Base-by-base conservation (phyloP, 73 alveolate genomes). In the Symbiodinium natans region DNA sequence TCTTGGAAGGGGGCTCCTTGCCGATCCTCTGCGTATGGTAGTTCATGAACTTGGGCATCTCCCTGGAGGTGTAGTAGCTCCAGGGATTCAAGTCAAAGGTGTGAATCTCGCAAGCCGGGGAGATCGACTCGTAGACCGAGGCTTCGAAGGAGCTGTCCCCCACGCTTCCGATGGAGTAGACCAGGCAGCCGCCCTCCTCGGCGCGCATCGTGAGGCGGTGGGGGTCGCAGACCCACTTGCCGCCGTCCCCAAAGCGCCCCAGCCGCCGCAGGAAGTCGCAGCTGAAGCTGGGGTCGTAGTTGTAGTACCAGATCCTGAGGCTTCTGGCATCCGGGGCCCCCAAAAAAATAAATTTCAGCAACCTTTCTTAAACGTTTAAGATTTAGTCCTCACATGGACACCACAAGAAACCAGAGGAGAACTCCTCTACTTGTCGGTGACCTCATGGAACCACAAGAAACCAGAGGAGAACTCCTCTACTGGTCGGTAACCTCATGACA, bases 221-320 rank as follows among this genome's bases (percentile, higher is more conserved):
- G 5, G 86, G 86, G 34, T 75, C 46, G 33, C 86, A 75, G 33
- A 75, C 46, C 86, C 86, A 75, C 46, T 75, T 75, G n/a, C n/a
- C n/a, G 4, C 86, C 86, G 33, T 75, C 86, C 9, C 86, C 86
- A n/a, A 75, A 75, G 7, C 86, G 86, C 23, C 86, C 86, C 25
- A 75, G 86, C 42, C 86, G 6, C 34, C 86, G 42, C 13, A 33
- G 52, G 46, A 75, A 75, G 46, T 75, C 86, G 46, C 86, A 75
- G 25, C 23, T 75, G 29, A 75, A 75, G 46, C 52, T 75, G 46
- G 86, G 39, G 29, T 23, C 9, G 29, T 15, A 68, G 46, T 31
- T 75, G 86, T 75, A 75, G 34, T 75, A 75, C 48, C 41, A 75
- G 34, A 75, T 33, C n/a, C n/a, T n/a, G n/a, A n/a, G n/a, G n/a